Conservation (phyloP, 202 grass and related monocot species). For the Miscanthus sacchariflorus region DNA sequence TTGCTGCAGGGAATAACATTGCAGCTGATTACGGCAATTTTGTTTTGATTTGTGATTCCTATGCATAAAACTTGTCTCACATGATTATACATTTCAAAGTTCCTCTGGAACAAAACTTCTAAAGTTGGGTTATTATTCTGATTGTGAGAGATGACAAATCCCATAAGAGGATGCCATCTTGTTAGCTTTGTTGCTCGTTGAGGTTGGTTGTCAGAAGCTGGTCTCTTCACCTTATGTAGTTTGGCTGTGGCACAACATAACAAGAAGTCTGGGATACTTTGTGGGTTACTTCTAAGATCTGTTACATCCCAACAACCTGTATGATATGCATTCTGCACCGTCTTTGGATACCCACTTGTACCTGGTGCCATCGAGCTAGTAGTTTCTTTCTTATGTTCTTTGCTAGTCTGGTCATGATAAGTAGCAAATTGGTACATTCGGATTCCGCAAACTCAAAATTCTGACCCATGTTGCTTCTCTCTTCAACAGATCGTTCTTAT, state of each 20-base stretch:
- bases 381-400: neutral
- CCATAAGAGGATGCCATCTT: neutral
- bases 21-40: neutral
- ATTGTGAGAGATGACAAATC: neutral
- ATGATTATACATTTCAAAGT: neutral
- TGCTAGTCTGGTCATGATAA: neutral
- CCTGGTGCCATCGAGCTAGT: neutral
- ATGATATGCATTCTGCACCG: neutral
- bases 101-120: neutral
- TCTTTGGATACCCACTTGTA: conserved; percentile 3
- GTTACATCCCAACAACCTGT: neutral
- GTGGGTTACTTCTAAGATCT: conserved; percentile 3
- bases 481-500: conserved; percentile 32
- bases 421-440: conserved; percentile 8
- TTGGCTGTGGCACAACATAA: neutral
- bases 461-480: conserved; percentile 25
- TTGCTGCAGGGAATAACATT: neutral
- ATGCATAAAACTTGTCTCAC: neutral
- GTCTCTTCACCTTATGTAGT: neutral
- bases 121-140: neutral
- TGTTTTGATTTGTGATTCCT: neutral
- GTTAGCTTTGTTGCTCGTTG: neutral
- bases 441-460: neutral
- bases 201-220: neutral
- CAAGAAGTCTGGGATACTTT: neutral